Percentiles rank a stretch among this genome's conserved stretches.
These are phyloP conservation scores for Cladosporium oxysporum DNA, from an alignment of 2,329 filamentous ascomycete species.

Conservation along the genomic window DNA sequence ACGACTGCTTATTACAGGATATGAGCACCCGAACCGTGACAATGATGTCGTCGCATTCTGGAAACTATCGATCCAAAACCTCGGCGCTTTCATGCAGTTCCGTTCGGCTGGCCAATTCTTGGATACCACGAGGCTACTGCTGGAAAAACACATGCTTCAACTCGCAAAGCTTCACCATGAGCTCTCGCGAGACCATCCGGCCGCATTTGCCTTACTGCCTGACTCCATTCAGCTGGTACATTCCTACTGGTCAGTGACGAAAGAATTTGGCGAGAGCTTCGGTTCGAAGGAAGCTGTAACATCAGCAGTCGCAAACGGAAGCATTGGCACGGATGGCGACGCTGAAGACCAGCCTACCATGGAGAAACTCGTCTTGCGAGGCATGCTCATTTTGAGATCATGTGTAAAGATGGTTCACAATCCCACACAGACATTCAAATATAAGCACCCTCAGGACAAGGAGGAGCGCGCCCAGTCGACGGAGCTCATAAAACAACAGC, in stretches of 20 bases:
- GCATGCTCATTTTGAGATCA: constrained; percentile 76
- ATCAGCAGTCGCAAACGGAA: constrained; percentile 35
- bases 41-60: constrained; percentile 77
- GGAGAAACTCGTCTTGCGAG: constrained; percentile 81
- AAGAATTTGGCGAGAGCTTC: constrained; percentile 74
- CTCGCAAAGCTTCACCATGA: constrained; percentile 89
- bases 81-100: constrained; percentile 68
- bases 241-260: constrained; percentile 82
- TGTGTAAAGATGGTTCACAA: constrained; percentile 85
- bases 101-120: constrained; percentile 44
- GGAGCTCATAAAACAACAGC: constrained; percentile 66
- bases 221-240: constrained; percentile 74
- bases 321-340: constrained; percentile 49
- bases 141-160: constrained; percentile 87
- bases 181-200: constrained; percentile 77
- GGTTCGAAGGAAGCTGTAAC: constrained; percentile 51
- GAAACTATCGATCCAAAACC: constrained; percentile 73
- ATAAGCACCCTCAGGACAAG: constrained; percentile 71
- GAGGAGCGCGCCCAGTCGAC: constrained; percentile 73
- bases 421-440: constrained; percentile 79
- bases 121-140: constrained; percentile 38
- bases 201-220: constrained; percentile 79
- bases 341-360: constrained; percentile 46
- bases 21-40: constrained; percentile 79
- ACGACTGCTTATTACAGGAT: constrained; percentile 76